Evolutionary conservation across 495 filamentous ascomycete genomes (phyloP), one percentile per base, ranked within the genome.

Genomic region (Choiromyces venosus): DNA sequence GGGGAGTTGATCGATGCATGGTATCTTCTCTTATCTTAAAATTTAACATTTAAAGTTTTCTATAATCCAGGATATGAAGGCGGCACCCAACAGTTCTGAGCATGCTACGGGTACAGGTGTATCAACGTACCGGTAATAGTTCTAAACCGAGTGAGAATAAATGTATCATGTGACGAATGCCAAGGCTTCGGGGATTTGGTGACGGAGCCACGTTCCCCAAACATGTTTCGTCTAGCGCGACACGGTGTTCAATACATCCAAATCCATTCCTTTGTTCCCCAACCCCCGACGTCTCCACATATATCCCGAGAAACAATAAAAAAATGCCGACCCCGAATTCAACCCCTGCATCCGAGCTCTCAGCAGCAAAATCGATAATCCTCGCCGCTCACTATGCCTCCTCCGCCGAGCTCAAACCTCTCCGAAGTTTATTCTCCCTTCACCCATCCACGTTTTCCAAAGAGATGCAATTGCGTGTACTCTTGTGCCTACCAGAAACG

Each of bases 321-420:
- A 19, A 33, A 61, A 67, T 67, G 66, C 35, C 66, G 36, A 14
- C 21, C 12, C 33, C 37, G 29, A 56, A 52, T 40, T 65, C 71
- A 69, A 18, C 39, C 25, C 67, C 33, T n/a, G 37, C 72, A 37
- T 42, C 75, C 25, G 75, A 82, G 29, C 86, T 89, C 37, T 89
- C 88, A 14, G 81, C 87, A 29, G 83, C 87, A n/a, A 88, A 91
- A 78, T 86, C 85, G 37, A 83, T 90, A 46, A 83, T 92, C 67
- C 86, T 92, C 65, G 88, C 91, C 36, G 87, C 86, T 67, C 86
- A 89, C 75, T 85, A 87, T 71, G 86, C 89, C 40, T 80, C 75
- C 16, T 74, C 68, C 36, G 72, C 44, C 19, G 75, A 80, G 67
- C 14, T 80, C 52, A 71, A 78, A 56, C 37, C 71, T 42, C 70